phyloP scores from a whole-genome alignment of 73 alveolate genomes.

The Stentor coeruleus region DNA sequence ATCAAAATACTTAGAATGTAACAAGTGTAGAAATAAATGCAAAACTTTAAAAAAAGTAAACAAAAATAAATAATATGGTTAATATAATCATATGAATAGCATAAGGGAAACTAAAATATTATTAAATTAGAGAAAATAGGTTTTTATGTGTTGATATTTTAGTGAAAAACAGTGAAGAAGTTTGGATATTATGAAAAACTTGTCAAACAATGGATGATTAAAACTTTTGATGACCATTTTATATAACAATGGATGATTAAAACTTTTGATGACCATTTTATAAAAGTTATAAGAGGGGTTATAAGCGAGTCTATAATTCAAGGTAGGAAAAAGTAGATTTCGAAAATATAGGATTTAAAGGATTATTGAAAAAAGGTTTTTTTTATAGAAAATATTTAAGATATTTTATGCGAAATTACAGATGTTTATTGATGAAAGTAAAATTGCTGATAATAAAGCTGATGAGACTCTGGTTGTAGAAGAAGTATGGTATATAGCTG shows the following conservation, averaged over 20 bases:
- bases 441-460: too few species aligned
- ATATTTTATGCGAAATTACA: too few species aligned
- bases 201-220: background rate
- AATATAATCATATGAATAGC: too few species aligned
- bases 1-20: too few species aligned
- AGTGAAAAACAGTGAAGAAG: background rate
- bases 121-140: background rate
- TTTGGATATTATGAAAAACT: background rate
- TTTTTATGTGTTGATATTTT: background rate
- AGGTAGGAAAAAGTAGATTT: background rate
- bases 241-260: background rate
- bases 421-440: background rate
- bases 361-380: too few species aligned
- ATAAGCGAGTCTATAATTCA: background rate
- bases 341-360: background rate
- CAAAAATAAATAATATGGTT: too few species aligned
- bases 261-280: background rate
- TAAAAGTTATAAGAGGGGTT: background rate
- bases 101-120: too few species aligned
- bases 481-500: too few species aligned
- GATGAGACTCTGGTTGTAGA: too few species aligned
- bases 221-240: background rate
- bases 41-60: too few species aligned
- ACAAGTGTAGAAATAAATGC: too few species aligned
- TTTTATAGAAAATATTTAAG: background rate